Conservation (phyloP, 1,139 yeast genomes). For the Blastobotrys raffinosifermentans region DNA sequence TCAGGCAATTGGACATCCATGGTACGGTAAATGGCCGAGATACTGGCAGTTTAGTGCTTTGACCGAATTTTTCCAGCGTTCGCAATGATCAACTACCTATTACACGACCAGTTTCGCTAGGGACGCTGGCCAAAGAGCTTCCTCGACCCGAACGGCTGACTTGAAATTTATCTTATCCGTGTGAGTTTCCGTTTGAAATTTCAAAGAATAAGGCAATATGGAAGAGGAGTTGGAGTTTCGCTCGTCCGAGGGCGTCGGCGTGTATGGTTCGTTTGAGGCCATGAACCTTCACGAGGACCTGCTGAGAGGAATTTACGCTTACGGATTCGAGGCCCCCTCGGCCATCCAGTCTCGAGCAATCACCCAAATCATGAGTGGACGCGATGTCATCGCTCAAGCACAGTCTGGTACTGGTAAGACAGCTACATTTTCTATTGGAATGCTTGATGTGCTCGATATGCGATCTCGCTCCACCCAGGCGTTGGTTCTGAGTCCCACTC, state of each 20-base stretch:
- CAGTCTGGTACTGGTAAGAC: constrained; percentile 99
- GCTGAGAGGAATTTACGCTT: constrained; percentile 73
- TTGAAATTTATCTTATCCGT: no score
- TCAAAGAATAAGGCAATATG: no score
- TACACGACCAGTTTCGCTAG: no score
- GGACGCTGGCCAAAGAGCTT: no score
- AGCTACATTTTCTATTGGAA: constrained; percentile 96
- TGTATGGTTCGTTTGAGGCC: constrained; percentile 58
- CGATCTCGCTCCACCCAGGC: constrained; percentile 50
- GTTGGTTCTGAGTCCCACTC: constrained; percentile 94
- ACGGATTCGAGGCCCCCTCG: constrained; percentile 97
- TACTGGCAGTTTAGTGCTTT: no score
- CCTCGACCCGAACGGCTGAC: no score
- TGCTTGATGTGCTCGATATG: constrained; percentile 83
- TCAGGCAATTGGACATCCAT: no score
- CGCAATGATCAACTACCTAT: no score
- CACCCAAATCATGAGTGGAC: constrained; percentile 90
- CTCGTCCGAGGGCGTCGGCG: constrained; percentile 55
- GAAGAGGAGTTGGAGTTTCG: constrained; percentile 48
- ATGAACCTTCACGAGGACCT: constrained; percentile 57
- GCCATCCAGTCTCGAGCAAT: constrained; percentile 99
- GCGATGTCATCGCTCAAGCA: constrained; percentile 98
- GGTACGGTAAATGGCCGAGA: no score
- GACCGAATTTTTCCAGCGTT: no score
- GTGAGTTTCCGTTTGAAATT: no score